Base-by-base conservation (phyloP, 2,329 filamentous ascomycete genomes). In the Cladosporium cucumerinum region DNA sequence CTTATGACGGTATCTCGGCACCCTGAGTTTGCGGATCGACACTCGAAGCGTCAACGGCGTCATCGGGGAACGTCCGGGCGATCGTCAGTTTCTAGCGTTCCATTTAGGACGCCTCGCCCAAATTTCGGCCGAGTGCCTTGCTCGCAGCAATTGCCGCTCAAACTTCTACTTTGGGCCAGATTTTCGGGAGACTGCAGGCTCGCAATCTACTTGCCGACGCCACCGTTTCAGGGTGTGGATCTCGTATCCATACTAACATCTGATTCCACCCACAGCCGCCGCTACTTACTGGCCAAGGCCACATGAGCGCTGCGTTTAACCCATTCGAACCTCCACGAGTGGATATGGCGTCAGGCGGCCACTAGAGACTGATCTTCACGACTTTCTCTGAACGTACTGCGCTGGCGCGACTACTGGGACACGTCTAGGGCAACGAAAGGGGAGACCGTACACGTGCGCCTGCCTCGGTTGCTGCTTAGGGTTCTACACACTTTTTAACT, bases 201-300 rank as follows among this genome's bases (percentile, higher is more conserved):
- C 25, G 60, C 60, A 62, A 62, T 62, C 34, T 62, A 62, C 49
- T 25, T 62, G 60, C 48, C 60, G 60, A 30, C 49, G 49, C 60
- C 54, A 62, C 60, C 48, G 49, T 62, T 52, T 62, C 49, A 52
- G 34, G 11, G 23, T 30, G 59, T 23, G 32, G 23, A 32, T n/a
- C 28, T 21, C 32, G 48, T 25, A 30, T 43, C 39, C 57, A 49
- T 60, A 60, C 25, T 18, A 23, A 32, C 51, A 32, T 32, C 26
- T 54, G 51, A 54, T 18, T 54, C 32, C 26, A 30, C 51, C n/a
- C 14, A 21, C n/a, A 30, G 26, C 51, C 51, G 51, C 51, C 51
- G 51, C 51, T 46, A 21, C 14, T 10, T 25, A 12, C 21, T 39
- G n/a, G 30, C 54, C 54, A 12, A 57, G 54, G 54, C 54, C 32